Evolutionary conservation across 805 yeast species (phyloP), one percentile per base, ranked within the genome.

Genomic region (Ogataea corticis): DNA sequence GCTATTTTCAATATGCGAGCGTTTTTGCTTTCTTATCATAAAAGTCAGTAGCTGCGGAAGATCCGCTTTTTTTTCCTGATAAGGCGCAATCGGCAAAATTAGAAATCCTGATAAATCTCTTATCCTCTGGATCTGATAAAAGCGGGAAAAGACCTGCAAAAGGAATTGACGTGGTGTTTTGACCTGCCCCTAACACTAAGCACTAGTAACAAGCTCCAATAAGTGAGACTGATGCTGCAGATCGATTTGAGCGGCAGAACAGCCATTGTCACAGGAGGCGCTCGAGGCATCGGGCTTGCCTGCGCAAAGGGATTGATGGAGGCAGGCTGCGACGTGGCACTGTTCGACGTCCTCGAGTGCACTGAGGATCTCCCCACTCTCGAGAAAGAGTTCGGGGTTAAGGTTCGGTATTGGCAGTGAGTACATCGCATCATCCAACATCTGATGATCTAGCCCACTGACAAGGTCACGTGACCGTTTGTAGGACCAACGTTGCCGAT

Each of bases 261-360:
- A 5, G 56, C 56, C 2, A 18, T 52, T 11, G 51, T 52, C 28
- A 52, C 51, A 5, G 56, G 54, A 19, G 56, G 51, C 6, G 54
- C 49, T 2, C 38, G 56, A 36, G 56, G 55, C 15, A 53, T 50
- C 21, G 55, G 57, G 6, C 38, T 50, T 10, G 57, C 50, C 3
- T 50, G 52, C 36, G 51, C 57, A 3, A 44, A 35, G 27, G 57
- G 49, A 2, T 29, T 52, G 19, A 48, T 50, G 34, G 57, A 50
- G 36, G 45, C 53, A 3, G 53, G 55, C 7, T 48, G 51, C 19
- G 45, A 53, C 37, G 57, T 53, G 16, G 54, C 43, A 11, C 45
- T 45, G 6, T 45, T 50, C 19, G 56, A 43, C 38, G 38, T 44
- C 15, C 39, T 47, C 3, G 50, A 44, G 38, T 21, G 40, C 21